Evolutionary conservation across 768 basidiomycete genomes (phyloP).

Genomic region (Erythrobasidium yunnanense): DNA sequence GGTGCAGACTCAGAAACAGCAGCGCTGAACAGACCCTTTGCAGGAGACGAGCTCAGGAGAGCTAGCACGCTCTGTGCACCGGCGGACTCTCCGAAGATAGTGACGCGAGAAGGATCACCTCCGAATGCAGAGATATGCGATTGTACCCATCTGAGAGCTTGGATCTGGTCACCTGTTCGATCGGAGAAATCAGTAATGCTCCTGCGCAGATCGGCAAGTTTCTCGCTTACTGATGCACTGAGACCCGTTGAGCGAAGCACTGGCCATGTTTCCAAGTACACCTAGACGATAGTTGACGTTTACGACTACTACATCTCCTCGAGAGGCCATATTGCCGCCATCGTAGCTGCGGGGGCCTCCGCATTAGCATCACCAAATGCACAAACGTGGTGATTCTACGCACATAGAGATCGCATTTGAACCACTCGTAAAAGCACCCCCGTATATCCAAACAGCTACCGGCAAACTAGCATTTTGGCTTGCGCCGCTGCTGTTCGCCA

Average conservation of each 20-base stretch:
- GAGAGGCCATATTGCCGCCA: slow-evolving; percentile 27
- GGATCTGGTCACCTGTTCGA: slow-evolving; percentile 21
- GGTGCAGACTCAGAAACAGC: slow-evolving; percentile 26
- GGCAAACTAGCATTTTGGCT: slow-evolving; percentile 40
- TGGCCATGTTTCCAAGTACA: slow-evolving; percentile 23
- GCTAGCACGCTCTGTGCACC: slow-evolving; percentile 42
- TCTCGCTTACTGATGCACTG: slow-evolving; percentile 6
- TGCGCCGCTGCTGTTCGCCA: not conserved
- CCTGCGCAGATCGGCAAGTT: too few species aligned
- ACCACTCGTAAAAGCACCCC: slow-evolving; percentile 42
- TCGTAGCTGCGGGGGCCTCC: not conserved
- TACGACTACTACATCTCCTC: slow-evolving; percentile 34
- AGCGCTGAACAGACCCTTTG: slow-evolving; percentile 22
- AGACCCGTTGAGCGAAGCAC: slow-evolving; percentile 9
- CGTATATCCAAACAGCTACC: slow-evolving; percentile 48
- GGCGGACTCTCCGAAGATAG: slow-evolving; percentile 52
- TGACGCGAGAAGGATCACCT: slow-evolving; percentile 44
- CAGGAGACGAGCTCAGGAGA: slow-evolving; percentile 10
- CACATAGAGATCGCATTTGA: not conserved
- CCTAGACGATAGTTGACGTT: slow-evolving; percentile 31
- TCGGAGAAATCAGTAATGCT: too few species aligned
- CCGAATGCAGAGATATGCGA: slow-evolving; percentile 40
- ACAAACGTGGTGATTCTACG: not conserved
- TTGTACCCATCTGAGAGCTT: slow-evolving; percentile 38
- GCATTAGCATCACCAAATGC: not conserved